Evolutionary conservation across 176 grass and related monocot genomes (phyloP).

Genomic region (Otatea glauca): DNA sequence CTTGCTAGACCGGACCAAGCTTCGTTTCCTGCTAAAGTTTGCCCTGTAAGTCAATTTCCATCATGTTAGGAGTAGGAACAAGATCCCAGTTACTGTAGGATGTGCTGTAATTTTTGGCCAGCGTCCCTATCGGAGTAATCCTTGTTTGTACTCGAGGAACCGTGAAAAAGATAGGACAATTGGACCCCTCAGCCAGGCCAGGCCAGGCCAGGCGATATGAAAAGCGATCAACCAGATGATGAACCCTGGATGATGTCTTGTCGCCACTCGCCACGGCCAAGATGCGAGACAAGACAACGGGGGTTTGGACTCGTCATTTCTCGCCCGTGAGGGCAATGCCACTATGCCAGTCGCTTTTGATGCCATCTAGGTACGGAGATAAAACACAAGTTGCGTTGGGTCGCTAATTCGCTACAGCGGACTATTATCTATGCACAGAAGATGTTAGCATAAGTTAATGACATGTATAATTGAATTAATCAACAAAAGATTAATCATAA

Average conservation of each 20-base stretch:
- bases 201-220: neutral
- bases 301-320: constrained; percentile 24
- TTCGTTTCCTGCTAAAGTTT: neutral
- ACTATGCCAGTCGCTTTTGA: no score
- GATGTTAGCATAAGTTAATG: no score
- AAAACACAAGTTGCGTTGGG: no score
- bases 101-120: neutral
- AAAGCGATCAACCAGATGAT: neutral
- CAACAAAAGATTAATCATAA: no score
- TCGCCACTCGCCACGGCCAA: constrained; percentile 13
- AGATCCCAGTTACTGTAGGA: neutral
- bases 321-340: no score
- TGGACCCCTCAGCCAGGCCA: neutral
- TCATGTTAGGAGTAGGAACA: neutral
- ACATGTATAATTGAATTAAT: no score
- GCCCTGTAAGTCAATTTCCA: neutral
- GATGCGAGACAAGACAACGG: neutral
- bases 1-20: neutral
- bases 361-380: no score
- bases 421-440: no score
- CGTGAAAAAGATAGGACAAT: constrained; percentile 16
- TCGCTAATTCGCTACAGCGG: no score
- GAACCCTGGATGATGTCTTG: neutral
- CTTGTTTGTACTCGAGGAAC: neutral
- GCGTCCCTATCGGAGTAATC: neutral